Conservation (phyloP, 1,284 basidiomycete genomes). For the Salmacisia buchloeana region DNA sequence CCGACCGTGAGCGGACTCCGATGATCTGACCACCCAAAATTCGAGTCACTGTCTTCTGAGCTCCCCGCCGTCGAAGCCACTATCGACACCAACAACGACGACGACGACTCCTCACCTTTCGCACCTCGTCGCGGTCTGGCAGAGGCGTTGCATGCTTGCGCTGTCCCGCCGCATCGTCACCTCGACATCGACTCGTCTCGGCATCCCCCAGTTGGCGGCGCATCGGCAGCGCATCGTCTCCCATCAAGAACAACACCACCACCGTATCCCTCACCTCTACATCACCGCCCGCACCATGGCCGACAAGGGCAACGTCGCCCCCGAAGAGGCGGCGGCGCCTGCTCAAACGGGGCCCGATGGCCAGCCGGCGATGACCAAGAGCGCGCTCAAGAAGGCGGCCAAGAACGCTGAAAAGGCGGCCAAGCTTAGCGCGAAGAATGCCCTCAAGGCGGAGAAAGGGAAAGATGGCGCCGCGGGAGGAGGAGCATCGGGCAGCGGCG, state of each 20-base stretch:
- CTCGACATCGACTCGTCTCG: neutral
- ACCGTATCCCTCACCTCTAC: neutral
- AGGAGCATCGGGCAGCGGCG: too few relatives aligned
- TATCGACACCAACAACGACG: too few relatives aligned
- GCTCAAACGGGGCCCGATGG: slow-evolving; percentile 33
- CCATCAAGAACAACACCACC: neutral
- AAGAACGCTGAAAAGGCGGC: slow-evolving; percentile 44
- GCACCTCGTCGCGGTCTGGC: neutral
- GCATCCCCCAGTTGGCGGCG: neutral
- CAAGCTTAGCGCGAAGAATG: slow-evolving; percentile 40
- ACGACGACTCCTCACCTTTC: too few relatives aligned
- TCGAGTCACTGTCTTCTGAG: neutral
- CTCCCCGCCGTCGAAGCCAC: neutral
- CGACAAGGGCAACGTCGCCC: neutral
- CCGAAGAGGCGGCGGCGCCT: too few relatives aligned
- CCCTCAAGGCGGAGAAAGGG: slow-evolving; percentile 39
- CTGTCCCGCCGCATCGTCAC: neutral
- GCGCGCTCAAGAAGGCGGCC: slow-evolving; percentile 41
- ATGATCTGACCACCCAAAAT: neutral
- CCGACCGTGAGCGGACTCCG: too few relatives aligned
- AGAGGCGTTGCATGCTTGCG: neutral
- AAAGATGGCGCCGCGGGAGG: slow-evolving; percentile 18
- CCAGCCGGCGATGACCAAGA: slow-evolving; percentile 33
- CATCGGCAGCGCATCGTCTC: neutral
- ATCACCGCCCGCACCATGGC: slow-evolving; percentile 4